Conservation (phyloP, 208 protist genomes). For the Trypanosoma cruzi region DNA sequence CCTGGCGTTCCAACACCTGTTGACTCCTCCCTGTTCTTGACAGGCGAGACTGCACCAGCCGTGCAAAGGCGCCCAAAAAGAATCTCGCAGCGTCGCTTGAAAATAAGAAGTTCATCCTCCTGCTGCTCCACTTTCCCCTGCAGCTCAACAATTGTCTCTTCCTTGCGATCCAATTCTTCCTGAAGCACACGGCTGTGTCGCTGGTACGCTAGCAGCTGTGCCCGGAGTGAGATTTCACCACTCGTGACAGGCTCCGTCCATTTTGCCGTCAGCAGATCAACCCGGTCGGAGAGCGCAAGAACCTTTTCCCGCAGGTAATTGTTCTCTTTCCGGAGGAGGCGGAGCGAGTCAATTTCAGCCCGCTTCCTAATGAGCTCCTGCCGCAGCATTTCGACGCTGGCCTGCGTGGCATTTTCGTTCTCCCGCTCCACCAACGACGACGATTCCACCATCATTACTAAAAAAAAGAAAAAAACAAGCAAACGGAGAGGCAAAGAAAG, state of each 20-base stretch:
- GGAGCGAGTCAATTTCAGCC: constrained; percentile 18
- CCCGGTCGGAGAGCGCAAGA: constrained; percentile 11
- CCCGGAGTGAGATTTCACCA: constrained; percentile 16
- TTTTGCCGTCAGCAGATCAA: constrained; percentile 5
- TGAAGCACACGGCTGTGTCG: constrained; percentile 17
- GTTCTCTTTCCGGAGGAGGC: constrained; percentile 20
- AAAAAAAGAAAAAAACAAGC: background rate
- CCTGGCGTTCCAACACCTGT: background rate
- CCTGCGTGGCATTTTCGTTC: background rate
- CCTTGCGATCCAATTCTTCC: constrained; percentile 16
- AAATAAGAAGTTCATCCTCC: constrained; percentile 17
- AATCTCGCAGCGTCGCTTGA: constrained; percentile 14
- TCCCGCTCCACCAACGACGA: background rate
- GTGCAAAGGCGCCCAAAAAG: constrained; percentile 20
- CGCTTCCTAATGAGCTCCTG: constrained; percentile 1
- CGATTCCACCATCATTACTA: constrained; percentile 2
- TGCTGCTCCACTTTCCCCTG: constrained; percentile 5
- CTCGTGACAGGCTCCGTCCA: constrained; percentile 17
- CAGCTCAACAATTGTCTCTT: constrained; percentile 2
- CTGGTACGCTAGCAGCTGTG: constrained; percentile 19
- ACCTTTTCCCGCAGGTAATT: constrained; percentile 24
- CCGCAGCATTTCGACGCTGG: constrained; percentile 8
- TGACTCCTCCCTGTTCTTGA: constrained; percentile 3
- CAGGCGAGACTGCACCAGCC: background rate
- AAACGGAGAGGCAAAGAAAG: background rate